Conservation (phyloP, 2,329 filamentous ascomycete species). For the Penicillium aurantiogriseum region DNA sequence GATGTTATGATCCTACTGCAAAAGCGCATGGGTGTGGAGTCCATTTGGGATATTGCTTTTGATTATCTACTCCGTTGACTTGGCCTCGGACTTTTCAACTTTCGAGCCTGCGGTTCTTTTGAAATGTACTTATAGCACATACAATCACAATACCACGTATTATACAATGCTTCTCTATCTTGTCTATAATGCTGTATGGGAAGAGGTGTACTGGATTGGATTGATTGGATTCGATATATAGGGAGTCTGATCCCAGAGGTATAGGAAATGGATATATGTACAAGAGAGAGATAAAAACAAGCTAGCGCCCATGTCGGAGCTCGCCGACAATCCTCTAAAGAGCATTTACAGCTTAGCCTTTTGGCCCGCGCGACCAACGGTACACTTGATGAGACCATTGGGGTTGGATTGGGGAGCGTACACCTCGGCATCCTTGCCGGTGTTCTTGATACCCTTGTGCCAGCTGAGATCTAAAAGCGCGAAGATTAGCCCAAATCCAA, state of each 20-base stretch:
- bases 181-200: background rate
- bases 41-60: constrained; percentile 26
- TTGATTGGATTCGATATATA: constrained; percentile 1
- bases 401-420: constrained; percentile 90
- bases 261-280: constrained; percentile 27
- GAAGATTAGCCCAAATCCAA: constrained; percentile 8
- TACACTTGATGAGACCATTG: constrained; percentile 94
- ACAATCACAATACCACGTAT: constrained; percentile 16
- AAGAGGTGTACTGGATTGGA: background rate
- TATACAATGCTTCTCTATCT: background rate
- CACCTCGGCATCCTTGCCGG: constrained; percentile 90
- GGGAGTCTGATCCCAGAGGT: constrained; percentile 15
- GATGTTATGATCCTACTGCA: constrained; percentile 31
- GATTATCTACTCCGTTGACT: constrained; percentile 14
- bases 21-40: constrained; percentile 45
- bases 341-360: constrained; percentile 35
- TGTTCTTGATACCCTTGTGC: constrained; percentile 95
- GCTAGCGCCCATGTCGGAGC: constrained; percentile 2
- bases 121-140: constrained; percentile 25
- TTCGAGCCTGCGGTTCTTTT: constrained; percentile 10
- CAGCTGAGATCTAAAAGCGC: constrained; percentile 74
- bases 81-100: constrained; percentile 9
- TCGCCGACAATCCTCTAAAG: constrained; percentile 1
- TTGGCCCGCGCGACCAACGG: constrained; percentile 54
- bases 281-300: constrained; percentile 9